Evolutionary conservation across 2,329 filamentous ascomycete species (phyloP), one percentile per base, ranked within the genome.

Genomic region (Paracoccidioides lutzii): DNA sequence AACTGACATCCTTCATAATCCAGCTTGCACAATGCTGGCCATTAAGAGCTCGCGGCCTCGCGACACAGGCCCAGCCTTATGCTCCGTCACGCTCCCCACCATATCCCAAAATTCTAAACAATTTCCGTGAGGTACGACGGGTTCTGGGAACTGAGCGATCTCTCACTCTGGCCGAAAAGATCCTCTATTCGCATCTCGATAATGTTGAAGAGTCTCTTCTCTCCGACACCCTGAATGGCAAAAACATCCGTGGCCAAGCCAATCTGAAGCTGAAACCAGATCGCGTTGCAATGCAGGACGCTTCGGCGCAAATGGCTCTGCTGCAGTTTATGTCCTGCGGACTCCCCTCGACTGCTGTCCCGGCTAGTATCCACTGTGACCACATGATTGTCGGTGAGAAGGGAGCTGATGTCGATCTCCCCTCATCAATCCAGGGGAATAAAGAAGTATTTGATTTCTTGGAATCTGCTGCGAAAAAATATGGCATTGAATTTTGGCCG

Each of bases 251-350:
- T 44, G 91, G 91, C 62, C 83, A 83, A 67, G 90, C 90, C 52
- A 97, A 95, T 69, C 79, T 98, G 73, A 95, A 95, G 77, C 85
- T 98, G 71, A 95, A 95, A 73, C 93, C 93, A 28, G 93, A 98
- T 71, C 83, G 93, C 54, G 93, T 97, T 63, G 94, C 94, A 61
- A 98, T 98, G 93, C 93, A 98, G 74, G 93, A 98, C 76, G 93
- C 93, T 12, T 95, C 89, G 35, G 93, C 93, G 5, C 93, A 98
- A 76, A 98, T 98, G 93, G 93, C 93, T 1, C 77, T 98, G 61
- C 76, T 98, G 64, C 93, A 98, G 74, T 98, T 98, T 79, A 98
- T 98, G 91, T 88, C 88, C 33, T 98, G 93, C 72, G 88, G 89
- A 55, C 79, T 98, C 54, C 87, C 86, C 33, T 83, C 83, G 58